phyloP scores from a whole-genome alignment of 2,329 filamentous ascomycete species.

The Aspergillus aculeatus region DNA sequence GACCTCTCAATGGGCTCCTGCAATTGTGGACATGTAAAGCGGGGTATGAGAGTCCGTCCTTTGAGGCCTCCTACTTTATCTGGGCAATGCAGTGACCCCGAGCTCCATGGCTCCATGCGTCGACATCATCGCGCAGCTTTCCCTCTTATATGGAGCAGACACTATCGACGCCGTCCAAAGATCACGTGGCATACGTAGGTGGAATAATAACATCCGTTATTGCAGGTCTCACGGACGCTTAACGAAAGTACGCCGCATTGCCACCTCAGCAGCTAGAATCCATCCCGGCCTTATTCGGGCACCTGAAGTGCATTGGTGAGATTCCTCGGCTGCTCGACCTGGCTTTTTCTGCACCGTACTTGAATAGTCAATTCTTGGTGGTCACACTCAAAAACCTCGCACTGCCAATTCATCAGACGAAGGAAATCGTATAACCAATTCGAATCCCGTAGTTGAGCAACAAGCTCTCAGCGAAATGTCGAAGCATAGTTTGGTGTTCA shows the following conservation, averaged over 20 bases:
- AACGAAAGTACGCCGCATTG: background rate
- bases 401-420: too few relatives aligned
- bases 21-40: background rate
- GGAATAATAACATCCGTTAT: background rate
- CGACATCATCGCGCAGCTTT: background rate
- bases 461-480: too few relatives aligned
- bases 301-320: too few relatives aligned
- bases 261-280: background rate
- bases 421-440: too few relatives aligned
- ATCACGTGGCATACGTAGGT: background rate
- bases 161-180: background rate
- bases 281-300: background rate
- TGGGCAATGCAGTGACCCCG: background rate
- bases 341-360: too few relatives aligned
- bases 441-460: too few relatives aligned
- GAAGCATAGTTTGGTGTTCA: too few relatives aligned
- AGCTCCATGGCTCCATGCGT: background rate
- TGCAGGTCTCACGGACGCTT: background rate
- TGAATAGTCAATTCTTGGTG: too few relatives aligned
- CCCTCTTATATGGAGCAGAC: background rate
- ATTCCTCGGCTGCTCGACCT: too few relatives aligned
- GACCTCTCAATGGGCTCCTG: background rate
- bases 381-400: too few relatives aligned
- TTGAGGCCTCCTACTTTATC: background rate
- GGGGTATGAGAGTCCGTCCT: background rate